A percentile compares a stretch with the other conserved stretches of the same genome.
phyloP scores from a whole-genome alignment of 148 eudicot genomes.

The Diospyros lotus region DNA sequence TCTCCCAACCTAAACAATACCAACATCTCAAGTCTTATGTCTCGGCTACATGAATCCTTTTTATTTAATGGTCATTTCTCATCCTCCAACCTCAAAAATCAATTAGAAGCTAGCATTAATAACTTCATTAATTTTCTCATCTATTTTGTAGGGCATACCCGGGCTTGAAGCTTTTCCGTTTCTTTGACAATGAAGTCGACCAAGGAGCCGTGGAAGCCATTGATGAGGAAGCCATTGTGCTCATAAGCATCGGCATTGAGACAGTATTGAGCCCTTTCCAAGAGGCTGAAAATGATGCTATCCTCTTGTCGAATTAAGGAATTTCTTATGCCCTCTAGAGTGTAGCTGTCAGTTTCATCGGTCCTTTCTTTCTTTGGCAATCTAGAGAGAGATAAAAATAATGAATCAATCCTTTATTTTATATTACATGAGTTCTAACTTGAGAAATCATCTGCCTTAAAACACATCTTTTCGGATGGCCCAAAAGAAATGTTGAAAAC shows the following conservation, averaged over 20 bases:
- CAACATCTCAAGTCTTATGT: no score
- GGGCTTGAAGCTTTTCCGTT: constrained; percentile 88
- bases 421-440: no score
- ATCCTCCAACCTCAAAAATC: neutral
- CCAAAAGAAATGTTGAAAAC: no score
- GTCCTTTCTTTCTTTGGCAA: constrained; percentile 41
- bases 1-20: constrained; percentile 60
- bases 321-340: constrained; percentile 73
- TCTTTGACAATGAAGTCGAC: constrained; percentile 76
- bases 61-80: neutral
- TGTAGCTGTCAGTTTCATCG: constrained; percentile 72
- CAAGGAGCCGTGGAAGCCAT: constrained; percentile 71
- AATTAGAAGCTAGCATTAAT: constrained; percentile 8
- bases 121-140: neutral
- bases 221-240: constrained; percentile 62
- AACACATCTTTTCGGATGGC: neutral
- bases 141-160: constrained; percentile 34
- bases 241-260: constrained; percentile 75
- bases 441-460: no score
- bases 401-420: no score
- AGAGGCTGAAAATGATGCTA: constrained; percentile 81
- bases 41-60: no score
- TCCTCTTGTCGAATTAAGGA: constrained; percentile 92
- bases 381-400: constrained; percentile 26
- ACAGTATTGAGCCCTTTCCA: constrained; percentile 92